phyloP scores from a whole-genome alignment of 2,329 filamentous ascomycete species.

The Alternaria triticina region DNA sequence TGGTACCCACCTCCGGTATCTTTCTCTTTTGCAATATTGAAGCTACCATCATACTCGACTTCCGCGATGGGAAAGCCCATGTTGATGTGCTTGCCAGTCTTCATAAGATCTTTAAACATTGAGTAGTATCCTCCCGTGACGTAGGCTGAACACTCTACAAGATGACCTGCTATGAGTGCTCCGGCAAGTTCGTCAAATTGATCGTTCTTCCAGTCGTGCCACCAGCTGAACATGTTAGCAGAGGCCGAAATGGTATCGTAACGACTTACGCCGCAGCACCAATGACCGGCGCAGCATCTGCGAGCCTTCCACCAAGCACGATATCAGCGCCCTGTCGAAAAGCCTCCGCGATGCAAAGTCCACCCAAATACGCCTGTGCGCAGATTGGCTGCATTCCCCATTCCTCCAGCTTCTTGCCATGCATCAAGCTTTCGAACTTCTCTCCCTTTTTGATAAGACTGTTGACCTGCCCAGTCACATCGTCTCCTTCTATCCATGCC shows the following conservation, averaged over 20 bases:
- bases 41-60: constrained; percentile 24
- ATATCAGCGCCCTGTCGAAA: constrained; percentile 37
- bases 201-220: constrained; percentile 57
- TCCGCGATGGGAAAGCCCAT: constrained; percentile 40
- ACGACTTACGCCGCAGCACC: constrained; percentile 50
- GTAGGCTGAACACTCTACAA: constrained; percentile 50
- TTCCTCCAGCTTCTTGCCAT: constrained; percentile 47
- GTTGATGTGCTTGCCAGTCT: constrained; percentile 42
- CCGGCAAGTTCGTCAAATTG: constrained; percentile 43
- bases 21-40: constrained; percentile 41
- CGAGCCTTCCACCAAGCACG: constrained; percentile 40
- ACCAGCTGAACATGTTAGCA: constrained; percentile 53
- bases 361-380: constrained; percentile 22
- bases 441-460: constrained; percentile 43
- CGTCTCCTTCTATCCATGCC: constrained; percentile 27
- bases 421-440: constrained; percentile 49
- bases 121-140: constrained; percentile 43
- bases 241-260: constrained; percentile 5
- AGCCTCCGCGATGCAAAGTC: constrained; percentile 33
- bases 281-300: constrained; percentile 51
- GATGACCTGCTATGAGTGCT: constrained; percentile 50
- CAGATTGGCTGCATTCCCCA: constrained; percentile 38
- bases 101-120: constrained; percentile 48
- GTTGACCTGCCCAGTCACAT: constrained; percentile 40
- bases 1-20: constrained; percentile 35